Percentiles rank a stretch among this genome's conserved stretches.
These are phyloP conservation scores for Dictyostelium brefeldianum DNA, from an alignment of 78 protist species.

Conservation along the genomic window DNA sequence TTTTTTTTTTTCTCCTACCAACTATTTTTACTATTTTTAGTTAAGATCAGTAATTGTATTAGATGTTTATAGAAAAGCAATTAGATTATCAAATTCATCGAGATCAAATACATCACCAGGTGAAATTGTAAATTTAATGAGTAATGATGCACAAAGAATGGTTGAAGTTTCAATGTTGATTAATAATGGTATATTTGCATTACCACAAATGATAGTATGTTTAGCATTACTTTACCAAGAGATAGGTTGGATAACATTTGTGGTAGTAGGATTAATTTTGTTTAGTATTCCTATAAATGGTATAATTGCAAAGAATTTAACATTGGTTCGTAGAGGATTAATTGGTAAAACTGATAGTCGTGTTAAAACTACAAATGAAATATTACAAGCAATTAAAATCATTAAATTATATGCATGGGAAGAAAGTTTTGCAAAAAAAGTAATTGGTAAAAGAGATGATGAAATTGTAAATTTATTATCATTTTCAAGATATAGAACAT, in stretches of 20 bases:
- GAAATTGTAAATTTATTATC: conserved; percentile 28
- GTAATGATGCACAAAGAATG: conserved; percentile 89
- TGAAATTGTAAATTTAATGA: conserved; percentile 89
- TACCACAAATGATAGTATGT: conserved; percentile 81
- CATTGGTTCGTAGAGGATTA: conserved; percentile 11
- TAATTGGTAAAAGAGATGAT: conserved; percentile 29
- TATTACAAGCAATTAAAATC: conserved; percentile 85
- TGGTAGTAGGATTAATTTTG: conserved; percentile 48
- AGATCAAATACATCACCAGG: conserved; percentile 78
- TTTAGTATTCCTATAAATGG: conserved; percentile 64
- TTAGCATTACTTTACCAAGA: conserved; percentile 50
- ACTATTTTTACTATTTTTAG: not conserved
- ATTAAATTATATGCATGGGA: conserved; percentile 96
- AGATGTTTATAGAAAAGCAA: conserved; percentile 66
- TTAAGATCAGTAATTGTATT: conserved; percentile 70
- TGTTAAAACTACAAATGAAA: conserved; percentile 86
- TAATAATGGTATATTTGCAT: conserved; percentile 86
- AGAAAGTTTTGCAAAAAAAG: conserved; percentile 33
- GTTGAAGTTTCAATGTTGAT: conserved; percentile 75
- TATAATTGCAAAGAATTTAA: conserved; percentile 33
- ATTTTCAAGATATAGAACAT: conserved; percentile 32
- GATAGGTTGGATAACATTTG: conserved; percentile 73
- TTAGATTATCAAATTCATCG: conserved; percentile 33
- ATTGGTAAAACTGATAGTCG: conserved; percentile 64
- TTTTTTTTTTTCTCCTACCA: not conserved